A percentile compares a stretch with the other conserved stretches of the same genome.
These are phyloP conservation scores for Ramichloridium luteum DNA, from an alignment of 2,329 filamentous ascomycete genomes.

Conservation along the genomic window DNA sequence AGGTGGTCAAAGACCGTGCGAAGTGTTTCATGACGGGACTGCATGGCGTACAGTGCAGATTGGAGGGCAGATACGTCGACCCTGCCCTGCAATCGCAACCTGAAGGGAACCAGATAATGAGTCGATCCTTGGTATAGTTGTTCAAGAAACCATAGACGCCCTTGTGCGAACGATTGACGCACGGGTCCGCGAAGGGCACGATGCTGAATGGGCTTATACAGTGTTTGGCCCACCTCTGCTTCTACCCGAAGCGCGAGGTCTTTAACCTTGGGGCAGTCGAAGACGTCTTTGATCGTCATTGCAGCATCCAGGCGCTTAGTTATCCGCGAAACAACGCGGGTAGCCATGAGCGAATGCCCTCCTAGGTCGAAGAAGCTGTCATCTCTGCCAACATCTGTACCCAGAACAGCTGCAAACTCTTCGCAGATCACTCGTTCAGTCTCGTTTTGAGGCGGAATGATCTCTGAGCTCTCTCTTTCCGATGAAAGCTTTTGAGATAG, in stretches of 20 bases:
- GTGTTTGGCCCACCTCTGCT: too few species aligned
- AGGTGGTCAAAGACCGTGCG: conserved; percentile 4
- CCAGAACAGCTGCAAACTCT: conserved; percentile 5
- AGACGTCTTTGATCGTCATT: too few species aligned
- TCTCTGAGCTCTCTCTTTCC: background rate
- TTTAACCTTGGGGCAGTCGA: too few species aligned
- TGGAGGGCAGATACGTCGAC: conserved; percentile 2
- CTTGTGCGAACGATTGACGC: conserved; percentile 5
- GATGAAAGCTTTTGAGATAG: too few species aligned
- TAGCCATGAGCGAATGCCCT: conserved; percentile 7
- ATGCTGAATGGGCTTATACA: too few species aligned
- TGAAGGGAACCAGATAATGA: conserved; percentile 3
- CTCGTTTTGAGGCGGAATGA: conserved; percentile 3
- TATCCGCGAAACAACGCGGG: too few species aligned
- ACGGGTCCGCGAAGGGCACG: too few species aligned
- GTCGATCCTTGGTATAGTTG: conserved; percentile 4
- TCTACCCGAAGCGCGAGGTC: too few species aligned
- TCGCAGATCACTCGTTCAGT: conserved; percentile 5
- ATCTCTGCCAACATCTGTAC: conserved; percentile 1
- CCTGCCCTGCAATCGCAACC: conserved; percentile 3
- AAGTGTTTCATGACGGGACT: conserved; percentile 6
- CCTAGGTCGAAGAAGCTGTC: conserved; percentile 5
- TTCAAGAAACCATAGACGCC: conserved; percentile 6
- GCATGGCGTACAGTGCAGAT: conserved; percentile 4
- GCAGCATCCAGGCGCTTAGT: too few species aligned